phyloP scores from a whole-genome alignment of 208 protist species.

The Leishmania mexicana region DNA sequence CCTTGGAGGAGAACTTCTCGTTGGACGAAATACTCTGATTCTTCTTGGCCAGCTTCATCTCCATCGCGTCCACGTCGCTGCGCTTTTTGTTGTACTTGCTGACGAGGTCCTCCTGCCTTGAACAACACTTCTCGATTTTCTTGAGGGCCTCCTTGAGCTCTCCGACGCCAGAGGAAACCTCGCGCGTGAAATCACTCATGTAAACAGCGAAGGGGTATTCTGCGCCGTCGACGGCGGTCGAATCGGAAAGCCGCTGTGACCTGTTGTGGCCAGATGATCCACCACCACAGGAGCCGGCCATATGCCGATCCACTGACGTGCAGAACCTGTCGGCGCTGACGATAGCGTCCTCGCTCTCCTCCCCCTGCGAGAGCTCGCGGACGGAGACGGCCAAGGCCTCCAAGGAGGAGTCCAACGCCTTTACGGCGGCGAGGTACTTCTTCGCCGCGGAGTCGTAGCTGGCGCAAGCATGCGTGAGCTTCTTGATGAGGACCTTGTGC shows the following conservation, averaged over 20 bases:
- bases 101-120: conserved; percentile 23
- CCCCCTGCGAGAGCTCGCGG: conserved; percentile 54
- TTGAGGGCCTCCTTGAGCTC: conserved; percentile 36
- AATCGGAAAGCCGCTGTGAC: background rate
- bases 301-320: conserved; percentile 45
- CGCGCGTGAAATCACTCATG: conserved; percentile 63
- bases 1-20: conserved; percentile 44
- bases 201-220: conserved; percentile 47
- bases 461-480: conserved; percentile 55
- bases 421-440: conserved; percentile 64
- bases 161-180: conserved; percentile 35
- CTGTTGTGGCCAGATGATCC: conserved; percentile 8
- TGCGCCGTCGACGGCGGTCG: background rate
- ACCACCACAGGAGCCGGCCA: conserved; percentile 7
- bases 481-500: conserved; percentile 34
- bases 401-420: conserved; percentile 48
- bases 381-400: conserved; percentile 60
- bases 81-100: conserved; percentile 50
- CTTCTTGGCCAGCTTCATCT: conserved; percentile 67
- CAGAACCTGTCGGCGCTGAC: conserved; percentile 41
- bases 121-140: conserved; percentile 23
- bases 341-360: conserved; percentile 25
- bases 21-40: conserved; percentile 54
- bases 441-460: conserved; percentile 56
- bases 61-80: conserved; percentile 36